Evolutionary conservation across 495 filamentous ascomycete genomes (phyloP), one percentile per base, ranked within the genome.

Genomic region (Penicillium ochrochloron): DNA sequence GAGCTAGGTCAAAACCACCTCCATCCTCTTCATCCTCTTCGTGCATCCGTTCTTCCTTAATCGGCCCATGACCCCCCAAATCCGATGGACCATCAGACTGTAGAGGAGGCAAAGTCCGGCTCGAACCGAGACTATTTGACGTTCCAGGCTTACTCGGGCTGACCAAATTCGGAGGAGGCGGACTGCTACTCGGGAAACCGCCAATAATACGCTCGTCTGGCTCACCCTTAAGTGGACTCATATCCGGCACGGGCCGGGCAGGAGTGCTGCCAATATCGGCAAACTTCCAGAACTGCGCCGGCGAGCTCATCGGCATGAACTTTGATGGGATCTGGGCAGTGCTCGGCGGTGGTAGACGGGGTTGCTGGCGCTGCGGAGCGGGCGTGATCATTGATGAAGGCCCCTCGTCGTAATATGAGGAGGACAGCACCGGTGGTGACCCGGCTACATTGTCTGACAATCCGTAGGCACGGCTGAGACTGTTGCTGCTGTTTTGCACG

Each of bases 221-320:
- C 48, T 82, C 77, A 10, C 80, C 76, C 71, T 84, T 86, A n/a
- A 85, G 56, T 7, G 88, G 86, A 67, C 84, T 90, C 75, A 85
- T 79, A 46, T 90, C 87, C 11, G 82, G 76, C 34, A 82, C 79
- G 1, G 86, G 82, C 62, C 86, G 85, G 3, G 90, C 86, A 41
- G 94, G 93, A 1, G 93, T 97, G 76, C 87, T 93, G 12, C 89
- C 87, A 84, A 80, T 78, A 64, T 79, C 74, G 35, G 78, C 87
- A 71, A 90, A 95, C 70, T 92, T 96, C 94, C 94, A 98, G 78
- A 97, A 98, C 21, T 94, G 93, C n/a, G 96, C 95, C 0, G 95
- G 95, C 23, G 91, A 96, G 72, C 90, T 94, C 72, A 94, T 93
- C 19, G 93, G 92, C 87, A 97, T 93, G 77, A 94, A 95, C 73